These are phyloP conservation scores for Pilasporangium apinafurcum DNA, from an alignment of 352 stramenopile species.

Conservation along the genomic window DNA sequence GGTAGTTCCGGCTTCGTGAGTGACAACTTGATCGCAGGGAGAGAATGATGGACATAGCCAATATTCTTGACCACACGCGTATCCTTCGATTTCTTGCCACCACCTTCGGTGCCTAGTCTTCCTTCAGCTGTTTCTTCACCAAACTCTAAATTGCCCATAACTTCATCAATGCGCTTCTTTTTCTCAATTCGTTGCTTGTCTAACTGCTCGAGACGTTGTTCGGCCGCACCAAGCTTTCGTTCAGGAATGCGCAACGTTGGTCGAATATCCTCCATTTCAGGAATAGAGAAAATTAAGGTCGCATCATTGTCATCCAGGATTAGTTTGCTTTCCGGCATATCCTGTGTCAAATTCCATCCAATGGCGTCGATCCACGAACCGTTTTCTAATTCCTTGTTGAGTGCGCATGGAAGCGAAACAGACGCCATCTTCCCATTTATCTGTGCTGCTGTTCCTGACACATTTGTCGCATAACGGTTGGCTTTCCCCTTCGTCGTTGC, in stretches of 20 bases:
- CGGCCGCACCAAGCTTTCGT: conserved; percentile 67
- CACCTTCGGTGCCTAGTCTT: conserved; percentile 51
- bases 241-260: conserved; percentile 80
- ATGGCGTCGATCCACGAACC: conserved; percentile 72
- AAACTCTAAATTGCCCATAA: conserved; percentile 77
- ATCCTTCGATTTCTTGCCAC: conserved; percentile 77
- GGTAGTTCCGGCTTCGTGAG: conserved; percentile 81
- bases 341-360: conserved; percentile 69
- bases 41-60: conserved; percentile 75
- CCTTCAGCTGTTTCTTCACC: conserved; percentile 69
- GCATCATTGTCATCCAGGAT: conserved; percentile 83
- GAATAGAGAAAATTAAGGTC: conserved; percentile 67
- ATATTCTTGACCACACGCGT: conserved; percentile 84
- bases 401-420: conserved; percentile 35
- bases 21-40: conserved; percentile 84
- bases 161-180: conserved; percentile 72
- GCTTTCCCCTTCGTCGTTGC: background rate
- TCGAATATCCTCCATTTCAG: conserved; percentile 75
- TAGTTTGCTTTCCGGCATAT: conserved; percentile 78
- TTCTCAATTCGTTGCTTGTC: conserved; percentile 75
- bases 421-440: too few species aligned
- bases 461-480: background rate
- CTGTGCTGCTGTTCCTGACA: background rate
- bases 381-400: conserved; percentile 69
- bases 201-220: conserved; percentile 64